Percentiles rank a stretch among this genome's conserved stretches.
These are phyloP conservation scores for Cymbidium sinense DNA, from an alignment of 106 monocot genomes.

Conservation along the genomic window DNA sequence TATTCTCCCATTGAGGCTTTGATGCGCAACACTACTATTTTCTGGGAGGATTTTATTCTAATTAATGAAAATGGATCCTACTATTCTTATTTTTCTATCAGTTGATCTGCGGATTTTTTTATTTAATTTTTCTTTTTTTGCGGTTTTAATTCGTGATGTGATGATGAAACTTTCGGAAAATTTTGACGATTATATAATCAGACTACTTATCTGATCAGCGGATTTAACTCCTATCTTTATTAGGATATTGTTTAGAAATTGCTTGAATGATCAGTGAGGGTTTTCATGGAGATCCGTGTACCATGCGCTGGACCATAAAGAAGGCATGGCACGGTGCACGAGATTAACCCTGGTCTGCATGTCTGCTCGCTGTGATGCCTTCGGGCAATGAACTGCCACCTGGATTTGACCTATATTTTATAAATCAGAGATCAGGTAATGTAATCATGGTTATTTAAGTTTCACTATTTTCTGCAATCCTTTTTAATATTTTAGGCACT, in stretches of 20 bases:
- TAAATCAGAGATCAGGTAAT: too few species aligned
- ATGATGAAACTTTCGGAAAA: constrained; percentile 23
- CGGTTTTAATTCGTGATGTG: constrained; percentile 13
- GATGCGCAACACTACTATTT: constrained; percentile 38
- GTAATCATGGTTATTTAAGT: too few species aligned
- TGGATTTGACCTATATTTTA: constrained; percentile 60
- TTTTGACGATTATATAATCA: constrained; percentile 25
- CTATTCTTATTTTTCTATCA: constrained; percentile 1
- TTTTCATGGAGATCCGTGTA: constrained; percentile 15
- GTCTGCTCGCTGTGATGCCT: constrained; percentile 81
- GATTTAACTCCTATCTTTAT: neutral
- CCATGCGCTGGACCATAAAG: constrained; percentile 71
- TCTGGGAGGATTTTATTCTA: constrained; percentile 12
- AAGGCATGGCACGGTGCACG: constrained; percentile 79
- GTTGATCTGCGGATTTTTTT: neutral
- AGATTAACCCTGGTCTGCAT: constrained; percentile 56
- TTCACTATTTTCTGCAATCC: too few species aligned
- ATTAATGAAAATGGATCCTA: constrained; percentile 49
- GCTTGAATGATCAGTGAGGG: neutral
- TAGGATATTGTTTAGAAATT: neutral
- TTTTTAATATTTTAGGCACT: too few species aligned
- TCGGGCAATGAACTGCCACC: constrained; percentile 60
- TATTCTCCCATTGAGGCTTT: constrained; percentile 4
- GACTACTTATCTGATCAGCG: constrained; percentile 57
- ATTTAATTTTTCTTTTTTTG: too few species aligned